phyloP scores from a whole-genome alignment of 306 rosid species.

The Castanea sativa region DNA sequence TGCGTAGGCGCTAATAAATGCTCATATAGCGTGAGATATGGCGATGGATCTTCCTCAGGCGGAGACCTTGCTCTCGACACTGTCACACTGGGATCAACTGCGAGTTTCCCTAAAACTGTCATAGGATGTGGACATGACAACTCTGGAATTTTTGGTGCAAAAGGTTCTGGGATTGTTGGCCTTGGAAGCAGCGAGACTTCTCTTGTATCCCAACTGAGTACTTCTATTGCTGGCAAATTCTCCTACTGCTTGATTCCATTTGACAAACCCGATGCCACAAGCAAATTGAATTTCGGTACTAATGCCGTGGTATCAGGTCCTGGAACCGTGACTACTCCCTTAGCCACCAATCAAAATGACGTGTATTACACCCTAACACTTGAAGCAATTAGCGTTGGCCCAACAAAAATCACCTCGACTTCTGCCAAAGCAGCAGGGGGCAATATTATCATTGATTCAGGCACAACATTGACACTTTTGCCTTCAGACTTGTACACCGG shows the following conservation, averaged over 20 bases:
- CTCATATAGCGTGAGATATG: slow-evolving; percentile 11
- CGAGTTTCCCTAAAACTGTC: slow-evolving; percentile 13
- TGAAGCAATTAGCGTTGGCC: slow-evolving; percentile 29
- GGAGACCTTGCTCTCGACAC: slow-evolving; percentile 47
- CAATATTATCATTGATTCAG: slow-evolving; percentile 44
- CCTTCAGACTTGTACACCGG: slow-evolving; percentile 11
- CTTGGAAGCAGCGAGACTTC: slow-evolving; percentile 42
- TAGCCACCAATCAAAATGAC: neutral
- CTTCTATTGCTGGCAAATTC: slow-evolving; percentile 35
- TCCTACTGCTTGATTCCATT: slow-evolving; percentile 50
- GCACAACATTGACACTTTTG: slow-evolving; percentile 28
- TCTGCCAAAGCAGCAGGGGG: neutral
- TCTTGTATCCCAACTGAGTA: slow-evolving; percentile 31
- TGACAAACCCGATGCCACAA: neutral
- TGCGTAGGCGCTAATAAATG: neutral
- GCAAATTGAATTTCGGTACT: slow-evolving; percentile 30
- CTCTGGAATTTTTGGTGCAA: neutral
- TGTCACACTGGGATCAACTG: slow-evolving; percentile 37
- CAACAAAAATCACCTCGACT: neutral
- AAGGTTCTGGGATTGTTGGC: slow-evolving; percentile 49
- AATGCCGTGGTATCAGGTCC: slow-evolving; percentile 26
- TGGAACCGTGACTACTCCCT: slow-evolving; percentile 24
- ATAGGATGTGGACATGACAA: slow-evolving; percentile 51
- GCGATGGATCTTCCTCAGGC: slow-evolving; percentile 12
- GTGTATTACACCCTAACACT: slow-evolving; percentile 21